Evolutionary conservation across 352 stramenopile species (phyloP).

Genomic region (Phytophthora lateralis): DNA sequence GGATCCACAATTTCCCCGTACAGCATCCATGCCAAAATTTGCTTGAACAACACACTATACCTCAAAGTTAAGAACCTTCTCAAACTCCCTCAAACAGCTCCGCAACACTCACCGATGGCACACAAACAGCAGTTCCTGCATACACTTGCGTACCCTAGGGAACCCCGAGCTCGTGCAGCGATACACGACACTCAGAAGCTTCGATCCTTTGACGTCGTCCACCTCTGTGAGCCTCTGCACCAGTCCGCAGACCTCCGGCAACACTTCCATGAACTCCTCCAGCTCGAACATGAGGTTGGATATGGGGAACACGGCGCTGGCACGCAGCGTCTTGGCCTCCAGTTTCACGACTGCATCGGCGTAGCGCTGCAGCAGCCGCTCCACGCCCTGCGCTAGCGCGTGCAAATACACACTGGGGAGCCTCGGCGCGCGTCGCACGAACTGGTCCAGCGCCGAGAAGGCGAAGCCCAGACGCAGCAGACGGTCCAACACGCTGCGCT

Average conservation of each 20-base stretch:
- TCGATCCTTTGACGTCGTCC: slow-evolving; percentile 38
- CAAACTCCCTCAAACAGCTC: slow-evolving; percentile 1
- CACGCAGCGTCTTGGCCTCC: slow-evolving; percentile 58
- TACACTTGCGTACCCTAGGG: slow-evolving; percentile 54
- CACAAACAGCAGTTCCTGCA: slow-evolving; percentile 56
- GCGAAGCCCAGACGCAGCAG: slow-evolving; percentile 58
- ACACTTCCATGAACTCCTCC: slow-evolving; percentile 60
- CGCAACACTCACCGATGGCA: slow-evolving; percentile 54
- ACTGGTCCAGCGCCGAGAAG: slow-evolving; percentile 58
- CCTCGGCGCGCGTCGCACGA: slow-evolving; percentile 30
- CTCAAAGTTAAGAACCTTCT: slow-evolving; percentile 4
- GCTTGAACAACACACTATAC: slow-evolving; percentile 70
- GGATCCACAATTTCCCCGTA: slow-evolving; percentile 75
- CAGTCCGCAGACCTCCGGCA: slow-evolving; percentile 65
- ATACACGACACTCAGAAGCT: slow-evolving; percentile 53
- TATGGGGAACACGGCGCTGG: slow-evolving; percentile 54
- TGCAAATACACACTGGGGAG: slow-evolving; percentile 62
- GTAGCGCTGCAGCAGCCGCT: slow-evolving; percentile 59
- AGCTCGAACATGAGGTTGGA: slow-evolving; percentile 74
- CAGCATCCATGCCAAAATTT: slow-evolving; percentile 86
- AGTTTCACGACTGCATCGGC: slow-evolving; percentile 53
- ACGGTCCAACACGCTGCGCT: slow-evolving; percentile 59
- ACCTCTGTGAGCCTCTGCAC: slow-evolving; percentile 38
- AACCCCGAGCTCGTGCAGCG: slow-evolving; percentile 56
- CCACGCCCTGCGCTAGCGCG: slow-evolving; percentile 59